Evolutionary conservation across 169 alveolate species (phyloP), one percentile per base, ranked within the genome.

Genomic region (Babesia bigemina): DNA sequence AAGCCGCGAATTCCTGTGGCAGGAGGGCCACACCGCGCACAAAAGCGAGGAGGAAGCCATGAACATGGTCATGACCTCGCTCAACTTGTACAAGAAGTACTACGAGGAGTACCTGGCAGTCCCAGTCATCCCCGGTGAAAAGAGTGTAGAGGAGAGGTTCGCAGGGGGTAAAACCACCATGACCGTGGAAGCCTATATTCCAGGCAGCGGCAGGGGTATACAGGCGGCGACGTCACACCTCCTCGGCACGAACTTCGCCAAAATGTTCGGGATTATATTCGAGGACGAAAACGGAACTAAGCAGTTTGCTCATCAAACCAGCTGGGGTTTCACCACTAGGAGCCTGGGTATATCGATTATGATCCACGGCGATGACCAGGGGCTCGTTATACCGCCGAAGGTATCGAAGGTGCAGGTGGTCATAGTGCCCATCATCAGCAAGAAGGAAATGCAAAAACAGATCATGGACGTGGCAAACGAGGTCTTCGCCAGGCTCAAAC

Each of bases 1-100:
- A 85, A 97, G 99, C 33, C 93, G 99, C 59, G 99, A 98, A 91
- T 97, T 98, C 91, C 91, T 98, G 69, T 98, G 99, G 99, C 99
- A 98, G 92, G 99, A 98, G 87, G 99, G 99, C 13, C 99, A 98
- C 91, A 98, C 99, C 17, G 99, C 99, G 17, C 99, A 97, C 78
- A 96, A 99, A 12, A 96, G 97, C 47, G 95, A 93, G 84, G 98
- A 95, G 85, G 99, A 97, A 79, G 98, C 99, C 14, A 95, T 82
- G 71, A 93, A 95, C 36, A 85, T 93, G 84, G 99, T 96, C 22
- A 86, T 86, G 47, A 93, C 88, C 26, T 96, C 97, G 61, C 87
- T 97, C 65, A 97, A 96, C 53, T 86, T 88, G 36, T 96, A 96
- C 90, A 90, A 91, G 72, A 62, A 77, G 79, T 95, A 96, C 75